Base-by-base conservation (phyloP, 2,329 filamentous ascomycete genomes). In the Alternaria hordeiaustralica region DNA sequence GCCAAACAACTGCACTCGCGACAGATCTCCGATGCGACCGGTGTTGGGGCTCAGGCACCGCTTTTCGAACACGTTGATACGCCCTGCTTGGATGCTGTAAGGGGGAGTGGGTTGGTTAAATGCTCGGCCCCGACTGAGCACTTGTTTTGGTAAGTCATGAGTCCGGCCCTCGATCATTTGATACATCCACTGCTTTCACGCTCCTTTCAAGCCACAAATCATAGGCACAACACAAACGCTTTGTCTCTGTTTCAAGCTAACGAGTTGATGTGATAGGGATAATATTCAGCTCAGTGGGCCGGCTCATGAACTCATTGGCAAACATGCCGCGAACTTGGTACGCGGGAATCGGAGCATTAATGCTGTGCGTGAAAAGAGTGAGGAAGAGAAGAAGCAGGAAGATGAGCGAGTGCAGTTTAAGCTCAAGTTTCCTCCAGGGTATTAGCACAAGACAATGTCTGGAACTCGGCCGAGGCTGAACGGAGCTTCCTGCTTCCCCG, bases 241-340 rank as follows among this genome's bases (percentile, higher is more conserved):
- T 75, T 77, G 72, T 78, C 60, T 74, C 73, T 75, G 72, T 78
- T 63, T 75, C 61, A 72, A 43, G 57, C 73, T 78, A 69, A 78
- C 67, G 63, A 64, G 43, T 45, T 50, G 54, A 64, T 62, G 53
- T 51, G 51, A 64, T 62, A 80, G 78, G 79, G 75, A 80, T 64
- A 69, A 75, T 53, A 63, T 79, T 49, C 76, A 78, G 47, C 68
- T 80, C 44, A 75, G 74, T 54, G 74, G 77, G 10, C 70, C 68
- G 45, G 78, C 76, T 28, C 76, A 80, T 55, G 58, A 71, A 60
- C 75, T 79, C 71, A 77, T 81, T 61, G 79, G 77, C 67, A 70
- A 61, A 53, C 73, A 78, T 59, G 73, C 78, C 67, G 78, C 73
- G 57, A 70, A 66, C 60, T 67, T 81, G 55, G 61, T 80, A 46